Conservation (phyloP, 495 filamentous ascomycete species). For the Penicilliopsis zonata region DNA sequence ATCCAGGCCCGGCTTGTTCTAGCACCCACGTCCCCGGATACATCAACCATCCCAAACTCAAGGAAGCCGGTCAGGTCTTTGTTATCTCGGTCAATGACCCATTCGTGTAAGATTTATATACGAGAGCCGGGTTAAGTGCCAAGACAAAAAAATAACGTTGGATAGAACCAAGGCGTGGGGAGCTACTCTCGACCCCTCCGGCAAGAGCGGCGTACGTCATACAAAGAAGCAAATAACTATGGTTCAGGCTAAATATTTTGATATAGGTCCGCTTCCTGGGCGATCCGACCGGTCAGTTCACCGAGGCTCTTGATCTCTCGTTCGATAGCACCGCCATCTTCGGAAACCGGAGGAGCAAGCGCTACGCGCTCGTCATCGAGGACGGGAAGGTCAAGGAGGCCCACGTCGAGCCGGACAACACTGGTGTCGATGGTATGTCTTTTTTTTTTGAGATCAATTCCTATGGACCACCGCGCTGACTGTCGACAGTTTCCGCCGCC, state of each 20-base stretch:
- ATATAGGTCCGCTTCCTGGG: conserved; percentile 74
- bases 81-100: conserved; percentile 91
- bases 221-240: background rate
- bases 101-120: conserved; percentile 59
- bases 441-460: too few relatives aligned
- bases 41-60: conserved; percentile 59
- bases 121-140: too few relatives aligned
- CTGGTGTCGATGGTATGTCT: conserved; percentile 62
- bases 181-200: conserved; percentile 54
- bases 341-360: conserved; percentile 73
- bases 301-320: conserved; percentile 67
- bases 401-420: conserved; percentile 87
- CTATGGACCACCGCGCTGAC: too few relatives aligned
- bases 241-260: conserved; percentile 2
- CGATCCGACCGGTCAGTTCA: conserved; percentile 76
- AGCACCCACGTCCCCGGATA: conserved; percentile 71
- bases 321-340: conserved; percentile 82
- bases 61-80: conserved; percentile 67
- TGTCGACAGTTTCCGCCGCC: conserved; percentile 47
- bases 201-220: conserved; percentile 58
- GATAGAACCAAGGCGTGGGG: conserved; percentile 80
- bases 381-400: conserved; percentile 65
- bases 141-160: too few relatives aligned
- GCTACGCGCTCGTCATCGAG: conserved; percentile 73
- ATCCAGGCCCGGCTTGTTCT: conserved; percentile 59